Conservation (phyloP, 2,329 filamentous ascomycete species). For the Podosphaera aphanis region DNA sequence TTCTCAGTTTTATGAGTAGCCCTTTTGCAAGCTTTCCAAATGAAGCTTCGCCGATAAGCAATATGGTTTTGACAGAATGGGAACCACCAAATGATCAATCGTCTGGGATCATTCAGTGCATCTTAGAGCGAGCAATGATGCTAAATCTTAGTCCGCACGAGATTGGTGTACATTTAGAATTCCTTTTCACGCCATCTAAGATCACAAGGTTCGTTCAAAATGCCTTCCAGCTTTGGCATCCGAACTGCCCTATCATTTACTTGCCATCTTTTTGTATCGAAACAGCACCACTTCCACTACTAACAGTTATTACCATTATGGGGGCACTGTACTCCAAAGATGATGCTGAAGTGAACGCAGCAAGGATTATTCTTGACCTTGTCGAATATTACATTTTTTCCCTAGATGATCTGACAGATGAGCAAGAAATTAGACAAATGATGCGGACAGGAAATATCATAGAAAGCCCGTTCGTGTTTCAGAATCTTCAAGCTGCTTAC, state of each 20-base stretch:
- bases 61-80: constrained; percentile 8
- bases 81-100: constrained; percentile 19
- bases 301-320: constrained; percentile 20
- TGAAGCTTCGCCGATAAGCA: not conserved
- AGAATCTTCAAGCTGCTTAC: constrained; percentile 21
- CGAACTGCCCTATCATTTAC: constrained; percentile 22
- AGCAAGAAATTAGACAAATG: constrained; percentile 18
- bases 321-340: constrained; percentile 23
- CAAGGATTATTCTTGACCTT: constrained; percentile 20
- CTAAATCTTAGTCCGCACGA: constrained; percentile 18
- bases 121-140: constrained; percentile 18
- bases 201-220: constrained; percentile 20
- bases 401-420: constrained; percentile 19
- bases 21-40: constrained; percentile 5
- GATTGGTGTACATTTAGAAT: constrained; percentile 18
- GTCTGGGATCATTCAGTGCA: constrained; percentile 19
- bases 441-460: constrained; percentile 14
- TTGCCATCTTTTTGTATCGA: constrained; percentile 19
- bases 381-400: constrained; percentile 22
- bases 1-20: constrained; percentile 7
- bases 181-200: constrained; percentile 19
- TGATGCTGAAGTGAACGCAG: constrained; percentile 17
- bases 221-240: constrained; percentile 23
- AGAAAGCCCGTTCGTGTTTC: constrained; percentile 17
- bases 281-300: constrained; percentile 17